Base-by-base conservation (phyloP, 768 basidiomycete genomes). In the Tephrocybe sp. region DNA sequence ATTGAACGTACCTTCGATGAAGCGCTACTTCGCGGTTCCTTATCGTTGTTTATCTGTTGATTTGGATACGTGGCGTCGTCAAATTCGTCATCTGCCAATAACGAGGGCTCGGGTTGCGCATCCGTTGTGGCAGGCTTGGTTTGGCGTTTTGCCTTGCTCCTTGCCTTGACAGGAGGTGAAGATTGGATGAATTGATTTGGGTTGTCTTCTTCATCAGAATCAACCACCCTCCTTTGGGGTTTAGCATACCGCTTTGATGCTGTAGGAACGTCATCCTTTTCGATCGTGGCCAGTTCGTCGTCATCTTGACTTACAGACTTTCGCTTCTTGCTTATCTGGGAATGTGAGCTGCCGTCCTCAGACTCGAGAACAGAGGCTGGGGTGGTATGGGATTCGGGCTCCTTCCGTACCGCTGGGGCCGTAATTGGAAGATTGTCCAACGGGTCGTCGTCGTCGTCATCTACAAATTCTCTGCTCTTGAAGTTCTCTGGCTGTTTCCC, bases 391-490 rank as follows among this genome's bases (percentile, higher is more conserved):
- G 58, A 55, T n/a, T 62, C 60, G 10, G 53, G 56, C 47, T 51
- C 47, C 32, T 39, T 47, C 26, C 33, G 26, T 19, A 5, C 22
- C 5, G 30, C 32, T 11, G 14, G 31, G 35, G 16, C 48, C 34
- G 49, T 47, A 31, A 45, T 47, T 35, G 41, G 12, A 30, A 44
- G 33, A 19, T 50, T 42, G 36, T 50, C 46, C 31, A 57, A 53
- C 46, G 52, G 38, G 5, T 65, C 56, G 26, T 67, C 65, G 40
- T 72, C 68, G 8, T 71, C 59, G 16, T 65, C 61, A 16, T 60
- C 61, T 32, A 77, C 69, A 47, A 73, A 71, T 56, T 76, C 76
- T n/a, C 65, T 61, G 55, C 75, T 77, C 55, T 73, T 74, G 67
- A 70, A 74, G 5, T 55, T 62, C 44, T 70, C 65, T 52, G 65